phyloP scores from a whole-genome alignment of 768 basidiomycete genomes.

The Mycena indigotica region DNA sequence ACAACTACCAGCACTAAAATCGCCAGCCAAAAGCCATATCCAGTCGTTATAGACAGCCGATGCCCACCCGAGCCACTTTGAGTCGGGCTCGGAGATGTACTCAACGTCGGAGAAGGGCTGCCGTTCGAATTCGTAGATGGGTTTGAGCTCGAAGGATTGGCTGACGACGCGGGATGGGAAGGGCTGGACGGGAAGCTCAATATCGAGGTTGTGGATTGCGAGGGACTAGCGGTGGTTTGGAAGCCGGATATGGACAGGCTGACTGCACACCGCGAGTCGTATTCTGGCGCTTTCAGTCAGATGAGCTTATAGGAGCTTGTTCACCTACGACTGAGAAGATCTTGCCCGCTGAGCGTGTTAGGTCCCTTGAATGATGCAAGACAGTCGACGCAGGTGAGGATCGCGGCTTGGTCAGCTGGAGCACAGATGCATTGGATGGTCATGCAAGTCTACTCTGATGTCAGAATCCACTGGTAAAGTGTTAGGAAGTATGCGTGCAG shows the following conservation, averaged over 20 bases:
- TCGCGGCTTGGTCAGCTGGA: constrained; percentile 20
- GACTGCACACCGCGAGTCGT: neutral
- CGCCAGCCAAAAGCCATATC: too few species aligned
- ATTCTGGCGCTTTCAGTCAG: neutral
- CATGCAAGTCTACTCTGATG: constrained; percentile 43
- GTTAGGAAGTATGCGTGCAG: neutral
- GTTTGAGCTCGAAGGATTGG: neutral
- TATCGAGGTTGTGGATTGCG: neutral
- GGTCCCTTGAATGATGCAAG: constrained; percentile 11
- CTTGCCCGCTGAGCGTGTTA: constrained; percentile 23
- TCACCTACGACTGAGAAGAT: constrained; percentile 29
- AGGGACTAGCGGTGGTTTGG: neutral
- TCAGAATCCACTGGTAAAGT: neutral
- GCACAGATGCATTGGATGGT: constrained; percentile 30
- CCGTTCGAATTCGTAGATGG: neutral
- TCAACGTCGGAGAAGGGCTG: neutral
- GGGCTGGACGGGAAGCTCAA: neutral
- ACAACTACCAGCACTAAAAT: too few species aligned
- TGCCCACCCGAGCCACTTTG: neutral
- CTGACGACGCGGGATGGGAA: neutral
- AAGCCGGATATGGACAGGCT: neutral
- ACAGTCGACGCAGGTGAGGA: constrained; percentile 38
- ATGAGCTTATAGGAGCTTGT: neutral
- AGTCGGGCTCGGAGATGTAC: neutral
- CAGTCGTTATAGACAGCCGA: neutral